Base-by-base conservation (phyloP, 78 protist genomes). In the Emiliania huxleyi region DNA sequence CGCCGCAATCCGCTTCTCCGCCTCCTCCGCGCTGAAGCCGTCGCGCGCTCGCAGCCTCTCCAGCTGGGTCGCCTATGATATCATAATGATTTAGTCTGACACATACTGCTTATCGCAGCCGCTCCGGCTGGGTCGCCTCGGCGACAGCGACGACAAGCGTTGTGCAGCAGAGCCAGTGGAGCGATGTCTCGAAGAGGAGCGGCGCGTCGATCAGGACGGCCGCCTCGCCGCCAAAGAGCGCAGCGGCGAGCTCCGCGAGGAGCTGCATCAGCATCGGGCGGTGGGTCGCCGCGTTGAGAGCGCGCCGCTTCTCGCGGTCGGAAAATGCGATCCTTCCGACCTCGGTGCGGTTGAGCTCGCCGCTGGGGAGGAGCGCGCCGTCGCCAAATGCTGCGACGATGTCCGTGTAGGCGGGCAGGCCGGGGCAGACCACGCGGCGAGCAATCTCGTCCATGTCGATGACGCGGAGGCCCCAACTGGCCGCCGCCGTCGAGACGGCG, bases 41-140 rank as follows among this genome's bases (percentile, higher is more conserved):
- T 46, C 49, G n/a, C 91, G 23, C n/a, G n/a, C n/a, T n/a, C n/a
- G n/a, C n/a, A n/a, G n/a, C n/a, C n/a, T n/a, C n/a, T n/a, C n/a
- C n/a, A n/a, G n/a, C n/a, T n/a, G n/a, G n/a, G n/a, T n/a, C n/a
- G n/a, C n/a, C n/a, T n/a, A n/a, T n/a, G n/a, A n/a, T n/a, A n/a
- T n/a, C n/a, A n/a, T n/a, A n/a, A n/a, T n/a, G n/a, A n/a, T n/a
- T n/a, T n/a, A n/a, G n/a, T n/a, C n/a, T n/a, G n/a, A n/a, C n/a
- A n/a, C n/a, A n/a, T n/a, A n/a, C n/a, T n/a, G n/a, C n/a, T 37
- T 25, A 15, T 1, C 11, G 40, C 49, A 88, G 73, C 25, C 91
- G 25, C 49, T 46, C 91, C 12, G 2, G 91, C 91, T 87, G 91
- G 37, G 91, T 87, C 38, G 38, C 91, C 43, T 56, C 83, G 42